These are phyloP conservation scores for Adansonia gregorii DNA, from an alignment of 441 rosid species.

Conservation along the genomic window DNA sequence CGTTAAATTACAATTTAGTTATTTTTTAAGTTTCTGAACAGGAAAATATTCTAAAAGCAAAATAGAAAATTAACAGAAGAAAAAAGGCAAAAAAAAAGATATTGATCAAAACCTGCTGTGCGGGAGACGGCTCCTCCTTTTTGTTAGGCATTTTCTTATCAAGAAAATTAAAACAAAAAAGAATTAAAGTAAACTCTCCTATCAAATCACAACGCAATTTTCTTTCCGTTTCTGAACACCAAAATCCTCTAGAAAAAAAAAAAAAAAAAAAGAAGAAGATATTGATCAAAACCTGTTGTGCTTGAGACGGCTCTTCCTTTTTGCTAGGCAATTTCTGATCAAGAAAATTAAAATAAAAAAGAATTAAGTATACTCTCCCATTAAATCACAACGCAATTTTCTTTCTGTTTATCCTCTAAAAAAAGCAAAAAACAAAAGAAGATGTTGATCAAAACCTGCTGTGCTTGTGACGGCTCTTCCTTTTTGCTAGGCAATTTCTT, in stretches of 20 bases:
- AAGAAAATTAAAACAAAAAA: background rate
- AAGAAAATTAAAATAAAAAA: background rate
- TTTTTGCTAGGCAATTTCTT: slow-evolving; percentile 9
- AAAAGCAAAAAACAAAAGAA: background rate
- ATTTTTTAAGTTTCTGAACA: background rate
- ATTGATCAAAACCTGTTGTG: slow-evolving; percentile 16
- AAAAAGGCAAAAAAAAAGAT: background rate
- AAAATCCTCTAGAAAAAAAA: background rate
- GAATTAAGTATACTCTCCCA: background rate
- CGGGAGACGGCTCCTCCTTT: slow-evolving; percentile 48
- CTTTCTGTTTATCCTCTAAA: background rate
- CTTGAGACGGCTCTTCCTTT: slow-evolving; percentile 48
- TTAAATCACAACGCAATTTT: background rate
- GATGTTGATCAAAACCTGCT: background rate
- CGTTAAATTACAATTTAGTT: background rate
- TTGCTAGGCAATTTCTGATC: slow-evolving; percentile 34
- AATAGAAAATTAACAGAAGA: slow-evolving; percentile 3
- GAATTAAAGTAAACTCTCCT: slow-evolving; percentile 3
- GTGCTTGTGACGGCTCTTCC: slow-evolving; percentile 21
- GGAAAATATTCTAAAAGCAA: background rate
- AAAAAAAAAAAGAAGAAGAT: background rate
- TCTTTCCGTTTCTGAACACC: background rate
- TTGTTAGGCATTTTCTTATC: slow-evolving; percentile 32
- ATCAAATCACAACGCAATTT: background rate
- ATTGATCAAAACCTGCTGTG: slow-evolving; percentile 24